Evolutionary conservation across 768 basidiomycete species (phyloP).

Genomic region (Boletus patriciae): DNA sequence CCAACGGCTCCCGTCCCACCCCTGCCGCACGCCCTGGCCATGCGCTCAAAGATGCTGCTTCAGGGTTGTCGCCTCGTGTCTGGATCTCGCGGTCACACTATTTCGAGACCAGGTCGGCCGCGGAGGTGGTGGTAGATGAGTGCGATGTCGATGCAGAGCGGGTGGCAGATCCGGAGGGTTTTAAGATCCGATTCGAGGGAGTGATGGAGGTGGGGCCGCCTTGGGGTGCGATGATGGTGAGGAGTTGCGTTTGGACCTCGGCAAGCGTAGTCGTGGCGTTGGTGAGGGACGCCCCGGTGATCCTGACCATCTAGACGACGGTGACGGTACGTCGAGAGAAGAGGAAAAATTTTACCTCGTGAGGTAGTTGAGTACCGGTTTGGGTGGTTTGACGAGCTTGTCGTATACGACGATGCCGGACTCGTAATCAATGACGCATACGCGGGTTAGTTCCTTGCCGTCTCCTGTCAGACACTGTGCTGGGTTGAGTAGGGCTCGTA

Average conservation of each 20-base stretch:
- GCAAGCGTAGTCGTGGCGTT: slow-evolving; percentile 74
- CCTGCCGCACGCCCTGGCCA: too few species aligned
- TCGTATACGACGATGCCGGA: slow-evolving; percentile 80
- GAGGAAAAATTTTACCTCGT: slow-evolving; percentile 57
- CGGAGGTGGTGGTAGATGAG: slow-evolving; percentile 89
- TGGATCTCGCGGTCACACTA: too few species aligned
- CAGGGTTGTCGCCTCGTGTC: too few species aligned
- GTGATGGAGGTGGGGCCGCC: too few species aligned
- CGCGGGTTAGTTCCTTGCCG: slow-evolving; percentile 85
- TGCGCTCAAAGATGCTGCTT: too few species aligned
- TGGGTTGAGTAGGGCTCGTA: not conserved
- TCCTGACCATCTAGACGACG: slow-evolving; percentile 79
- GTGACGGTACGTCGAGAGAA: not conserved
- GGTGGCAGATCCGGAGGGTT: slow-evolving; percentile 84
- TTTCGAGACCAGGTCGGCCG: slow-evolving; percentile 41
- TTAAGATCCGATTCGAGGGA: slow-evolving; percentile 78
- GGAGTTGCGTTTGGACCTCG: slow-evolving; percentile 64
- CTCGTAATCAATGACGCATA: slow-evolving; percentile 79
- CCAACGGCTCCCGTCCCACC: too few species aligned
- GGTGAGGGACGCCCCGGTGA: slow-evolving; percentile 71
- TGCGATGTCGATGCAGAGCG: slow-evolving; percentile 89
- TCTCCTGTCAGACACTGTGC: slow-evolving; percentile 76
- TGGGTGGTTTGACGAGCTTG: slow-evolving; percentile 83
- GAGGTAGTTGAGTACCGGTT: slow-evolving; percentile 88
- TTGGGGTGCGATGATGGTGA: too few species aligned